Evolutionary conservation across 768 basidiomycete species (phyloP).

Genomic region (Tricholoma furcatifolium): DNA sequence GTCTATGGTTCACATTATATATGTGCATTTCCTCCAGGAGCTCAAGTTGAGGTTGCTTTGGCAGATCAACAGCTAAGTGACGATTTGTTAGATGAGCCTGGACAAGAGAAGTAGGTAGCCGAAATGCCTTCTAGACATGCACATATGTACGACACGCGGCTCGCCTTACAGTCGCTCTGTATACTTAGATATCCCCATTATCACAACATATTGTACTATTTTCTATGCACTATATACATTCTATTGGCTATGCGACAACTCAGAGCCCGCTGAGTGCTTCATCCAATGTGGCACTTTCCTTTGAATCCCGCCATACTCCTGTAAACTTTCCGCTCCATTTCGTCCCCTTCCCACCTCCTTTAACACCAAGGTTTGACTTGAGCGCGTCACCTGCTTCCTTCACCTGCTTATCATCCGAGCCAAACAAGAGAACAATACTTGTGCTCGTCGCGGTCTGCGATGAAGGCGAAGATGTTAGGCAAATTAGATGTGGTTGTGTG

Average conservation of each 20-base stretch:
- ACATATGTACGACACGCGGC: not conserved
- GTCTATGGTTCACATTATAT: not conserved
- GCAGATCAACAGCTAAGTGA: constrained; percentile 3
- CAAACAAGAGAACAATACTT: constrained; percentile 58
- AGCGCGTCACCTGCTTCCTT: constrained; percentile 57
- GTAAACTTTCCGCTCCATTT: constrained; percentile 76
- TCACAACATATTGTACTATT: constrained; percentile 7
- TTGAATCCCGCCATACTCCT: constrained; percentile 59
- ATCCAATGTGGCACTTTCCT: constrained; percentile 39
- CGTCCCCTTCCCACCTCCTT: constrained; percentile 76
- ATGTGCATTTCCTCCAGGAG: not conserved
- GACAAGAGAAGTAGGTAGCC: constrained; percentile 8
- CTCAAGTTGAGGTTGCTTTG: constrained; percentile 4
- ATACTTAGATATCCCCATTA: constrained; percentile 1
- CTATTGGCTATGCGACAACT: constrained; percentile 8
- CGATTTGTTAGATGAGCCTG: constrained; percentile 2
- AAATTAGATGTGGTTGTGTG: constrained; percentile 22
- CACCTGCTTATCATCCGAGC: constrained; percentile 58
- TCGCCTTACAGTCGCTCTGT: not conserved
- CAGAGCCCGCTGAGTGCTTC: constrained; percentile 34
- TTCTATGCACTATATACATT: not conserved
- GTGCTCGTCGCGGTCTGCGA: constrained; percentile 35
- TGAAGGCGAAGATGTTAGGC: constrained; percentile 54
- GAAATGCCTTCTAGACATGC: not conserved
- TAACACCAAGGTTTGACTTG: constrained; percentile 57